Evolutionary conservation across 257 asterid genomes (phyloP).

Genomic region (Primulina eburnea): DNA sequence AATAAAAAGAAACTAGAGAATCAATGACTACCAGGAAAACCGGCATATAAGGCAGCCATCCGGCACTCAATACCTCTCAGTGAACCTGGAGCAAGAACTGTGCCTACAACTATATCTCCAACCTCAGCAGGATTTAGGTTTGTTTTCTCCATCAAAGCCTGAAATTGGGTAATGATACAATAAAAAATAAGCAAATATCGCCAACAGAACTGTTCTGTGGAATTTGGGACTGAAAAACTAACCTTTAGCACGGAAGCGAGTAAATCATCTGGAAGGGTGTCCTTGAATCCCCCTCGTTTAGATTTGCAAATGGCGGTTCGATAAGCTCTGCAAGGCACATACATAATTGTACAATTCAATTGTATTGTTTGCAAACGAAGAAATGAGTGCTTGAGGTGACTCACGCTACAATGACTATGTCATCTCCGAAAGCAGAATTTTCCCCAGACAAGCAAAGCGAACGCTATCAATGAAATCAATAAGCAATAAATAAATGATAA

Average conservation of each 20-base stretch:
- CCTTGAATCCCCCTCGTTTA: conserved; percentile 84
- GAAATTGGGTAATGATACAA: conserved; percentile 12
- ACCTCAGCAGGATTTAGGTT: conserved; percentile 72
- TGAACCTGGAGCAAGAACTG: conserved; percentile 87
- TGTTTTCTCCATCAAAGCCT: conserved; percentile 78
- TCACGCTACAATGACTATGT: conserved; percentile 88
- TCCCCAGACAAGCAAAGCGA: conserved; percentile 57
- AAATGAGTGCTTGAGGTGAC: conserved; percentile 28
- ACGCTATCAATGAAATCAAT: conserved; percentile 41
- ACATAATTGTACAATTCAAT: not conserved
- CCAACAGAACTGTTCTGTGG: not conserved
- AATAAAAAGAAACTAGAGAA: conserved; percentile 8
- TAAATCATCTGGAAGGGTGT: conserved; percentile 84
- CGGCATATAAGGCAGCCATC: conserved; percentile 90
- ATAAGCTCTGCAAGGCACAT: conserved; percentile 52
- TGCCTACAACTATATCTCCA: conserved; percentile 92
- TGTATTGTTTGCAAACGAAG: conserved; percentile 1
- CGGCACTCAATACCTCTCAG: conserved; percentile 82
- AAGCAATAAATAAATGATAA: not conserved
- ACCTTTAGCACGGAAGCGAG: conserved; percentile 92
- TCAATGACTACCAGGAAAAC: conserved; percentile 76
- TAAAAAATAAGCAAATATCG: not conserved
- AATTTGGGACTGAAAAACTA: conserved; percentile 5
- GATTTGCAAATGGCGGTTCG: conserved; percentile 87
- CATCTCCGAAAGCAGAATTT: conserved; percentile 61